phyloP scores from a whole-genome alignment of 2,329 filamentous ascomycete genomes.

The Emericellopsis atlantica region DNA sequence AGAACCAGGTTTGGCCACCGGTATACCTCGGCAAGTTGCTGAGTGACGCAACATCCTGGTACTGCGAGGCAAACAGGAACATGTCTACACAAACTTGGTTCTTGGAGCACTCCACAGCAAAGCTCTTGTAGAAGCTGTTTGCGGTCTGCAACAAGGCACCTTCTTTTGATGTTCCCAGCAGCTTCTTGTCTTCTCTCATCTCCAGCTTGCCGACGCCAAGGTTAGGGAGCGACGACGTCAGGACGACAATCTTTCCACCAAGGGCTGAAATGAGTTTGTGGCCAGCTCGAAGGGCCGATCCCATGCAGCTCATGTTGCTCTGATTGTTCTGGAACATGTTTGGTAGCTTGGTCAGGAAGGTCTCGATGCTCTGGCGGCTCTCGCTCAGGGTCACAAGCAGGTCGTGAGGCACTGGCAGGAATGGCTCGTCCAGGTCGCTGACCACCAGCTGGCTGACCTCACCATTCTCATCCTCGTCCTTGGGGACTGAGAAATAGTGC shows the following conservation, averaged over 20 bases:
- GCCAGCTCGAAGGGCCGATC: slow-evolving; percentile 79
- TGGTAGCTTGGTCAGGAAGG: slow-evolving; percentile 80
- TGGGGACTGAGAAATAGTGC: slow-evolving; percentile 91
- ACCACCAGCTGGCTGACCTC: slow-evolving; percentile 89
- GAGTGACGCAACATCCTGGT: slow-evolving; percentile 92
- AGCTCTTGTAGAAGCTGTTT: slow-evolving; percentile 97
- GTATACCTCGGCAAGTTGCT: slow-evolving; percentile 95
- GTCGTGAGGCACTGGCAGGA: slow-evolving; percentile 86
- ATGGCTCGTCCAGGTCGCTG: slow-evolving; percentile 91
- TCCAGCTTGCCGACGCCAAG: slow-evolving; percentile 81
- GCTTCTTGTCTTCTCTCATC: slow-evolving; percentile 91
- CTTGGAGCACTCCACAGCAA: slow-evolving; percentile 97
- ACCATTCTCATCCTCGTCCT: slow-evolving; percentile 71
- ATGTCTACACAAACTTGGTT: slow-evolving; percentile 98
- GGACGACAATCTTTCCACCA: slow-evolving; percentile 86
- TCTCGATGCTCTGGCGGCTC: slow-evolving; percentile 82
- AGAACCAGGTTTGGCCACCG: slow-evolving; percentile 96
- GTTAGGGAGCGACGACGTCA: slow-evolving; percentile 84
- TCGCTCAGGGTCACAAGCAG: slow-evolving; percentile 81
- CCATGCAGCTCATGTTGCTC: slow-evolving; percentile 84
- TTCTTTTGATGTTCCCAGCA: slow-evolving; percentile 89
- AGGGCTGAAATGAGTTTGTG: slow-evolving; percentile 93
- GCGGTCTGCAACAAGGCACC: slow-evolving; percentile 76
- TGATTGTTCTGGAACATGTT: slow-evolving; percentile 96
- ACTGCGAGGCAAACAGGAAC: slow-evolving; percentile 92